These are phyloP conservation scores for Encephalitozoon romaleae DNA, from an alignment of 371 early-diverging fungal species.

Conservation along the genomic window DNA sequence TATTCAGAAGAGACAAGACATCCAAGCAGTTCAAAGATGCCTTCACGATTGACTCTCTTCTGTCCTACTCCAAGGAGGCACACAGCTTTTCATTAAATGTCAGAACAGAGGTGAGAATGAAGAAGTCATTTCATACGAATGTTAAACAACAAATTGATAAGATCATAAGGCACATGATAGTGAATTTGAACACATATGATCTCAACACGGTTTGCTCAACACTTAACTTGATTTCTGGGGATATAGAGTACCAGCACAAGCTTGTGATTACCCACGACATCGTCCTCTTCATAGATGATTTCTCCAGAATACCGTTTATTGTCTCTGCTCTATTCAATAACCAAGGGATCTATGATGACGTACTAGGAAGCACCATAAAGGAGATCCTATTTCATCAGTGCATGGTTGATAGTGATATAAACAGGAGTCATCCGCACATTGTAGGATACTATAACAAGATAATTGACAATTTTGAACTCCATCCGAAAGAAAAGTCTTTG, in stretches of 20 bases:
- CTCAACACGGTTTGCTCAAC: slow-evolving; percentile 37
- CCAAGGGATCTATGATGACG: slow-evolving; percentile 5
- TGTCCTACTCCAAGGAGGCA: slow-evolving; percentile 3
- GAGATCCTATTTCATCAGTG: slow-evolving; percentile 34
- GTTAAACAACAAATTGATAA: background rate
- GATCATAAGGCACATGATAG: background rate
- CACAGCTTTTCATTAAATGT: background rate
- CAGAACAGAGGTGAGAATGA: background rate
- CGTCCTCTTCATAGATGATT: slow-evolving; percentile 7
- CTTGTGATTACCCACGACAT: slow-evolving; percentile 40
- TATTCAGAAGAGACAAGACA: background rate
- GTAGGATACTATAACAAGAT: background rate
- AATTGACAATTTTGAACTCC: slow-evolving; percentile 19
- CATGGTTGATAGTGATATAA: slow-evolving; percentile 25
- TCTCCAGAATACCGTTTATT: slow-evolving; percentile 30
- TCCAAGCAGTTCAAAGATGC: slow-evolving; percentile 14
- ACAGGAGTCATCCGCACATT: slow-evolving; percentile 1
- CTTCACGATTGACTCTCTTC: slow-evolving; percentile 6
- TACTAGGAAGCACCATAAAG: slow-evolving; percentile 3
- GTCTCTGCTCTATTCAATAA: slow-evolving; percentile 37
- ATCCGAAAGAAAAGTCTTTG: background rate
- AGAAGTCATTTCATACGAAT: background rate
- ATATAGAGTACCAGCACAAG: slow-evolving; percentile 34
- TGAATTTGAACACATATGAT: background rate
- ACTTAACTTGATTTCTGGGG: slow-evolving; percentile 19